Evolutionary conservation across 163 green algal genomes (phyloP).

Genomic region (Smithsoniella earleae): DNA sequence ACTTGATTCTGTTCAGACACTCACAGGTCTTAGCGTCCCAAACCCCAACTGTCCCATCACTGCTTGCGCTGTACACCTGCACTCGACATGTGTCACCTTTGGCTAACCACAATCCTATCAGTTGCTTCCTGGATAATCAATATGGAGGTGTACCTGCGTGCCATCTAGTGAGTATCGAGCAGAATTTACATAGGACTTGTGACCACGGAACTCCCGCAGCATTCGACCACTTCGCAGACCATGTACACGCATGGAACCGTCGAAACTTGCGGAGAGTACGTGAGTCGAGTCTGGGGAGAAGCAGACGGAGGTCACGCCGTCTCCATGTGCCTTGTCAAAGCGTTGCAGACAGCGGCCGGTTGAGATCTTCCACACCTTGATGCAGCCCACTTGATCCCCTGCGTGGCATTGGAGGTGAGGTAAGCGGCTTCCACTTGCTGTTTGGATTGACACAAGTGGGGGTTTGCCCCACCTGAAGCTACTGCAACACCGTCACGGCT

Average conservation of each 20-base stretch:
- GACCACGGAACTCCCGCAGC: constrained; percentile 91
- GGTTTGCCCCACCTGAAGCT: constrained; percentile 62
- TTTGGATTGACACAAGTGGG: too few species aligned
- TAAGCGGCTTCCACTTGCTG: too few species aligned
- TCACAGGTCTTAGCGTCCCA: constrained; percentile 90
- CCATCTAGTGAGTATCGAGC: constrained; percentile 71
- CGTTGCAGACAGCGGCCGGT: constrained; percentile 82
- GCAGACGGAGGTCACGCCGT: constrained; percentile 77
- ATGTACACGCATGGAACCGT: constrained; percentile 81
- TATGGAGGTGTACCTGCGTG: constrained; percentile 39
- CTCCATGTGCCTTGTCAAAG: constrained; percentile 79
- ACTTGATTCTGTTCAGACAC: constrained; percentile 71
- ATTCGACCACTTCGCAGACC: constrained; percentile 91
- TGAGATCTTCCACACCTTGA: constrained; percentile 87
- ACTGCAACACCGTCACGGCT: constrained; percentile 57
- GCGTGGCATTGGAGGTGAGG: too few species aligned
- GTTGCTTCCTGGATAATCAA: too few species aligned
- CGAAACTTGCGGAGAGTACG: constrained; percentile 79
- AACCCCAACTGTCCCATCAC: constrained; percentile 79
- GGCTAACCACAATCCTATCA: too few species aligned
- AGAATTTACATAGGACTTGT: constrained; percentile 86
- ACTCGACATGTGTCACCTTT: too few species aligned
- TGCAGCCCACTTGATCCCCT: constrained; percentile 65
- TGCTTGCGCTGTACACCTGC: constrained; percentile 64
- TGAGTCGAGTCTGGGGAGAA: constrained; percentile 82